phyloP scores from a whole-genome alignment of 257 asterid species.

The Plantago major region DNA sequence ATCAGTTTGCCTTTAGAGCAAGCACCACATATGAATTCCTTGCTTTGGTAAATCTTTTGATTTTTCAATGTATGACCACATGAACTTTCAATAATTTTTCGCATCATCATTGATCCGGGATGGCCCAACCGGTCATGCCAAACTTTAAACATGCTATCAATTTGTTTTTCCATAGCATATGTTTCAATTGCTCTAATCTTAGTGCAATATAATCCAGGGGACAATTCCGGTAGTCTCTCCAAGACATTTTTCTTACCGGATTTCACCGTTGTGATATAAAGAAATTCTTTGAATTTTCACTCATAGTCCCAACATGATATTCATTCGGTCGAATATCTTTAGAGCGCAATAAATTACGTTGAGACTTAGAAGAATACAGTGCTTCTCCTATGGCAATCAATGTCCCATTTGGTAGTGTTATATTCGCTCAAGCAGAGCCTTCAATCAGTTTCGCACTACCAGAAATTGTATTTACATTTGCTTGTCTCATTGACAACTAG shows the following conservation, averaged over 20 bases:
- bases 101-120: background rate
- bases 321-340: background rate
- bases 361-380: background rate
- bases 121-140: background rate
- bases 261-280: too few relatives aligned
- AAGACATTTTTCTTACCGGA: too few relatives aligned
- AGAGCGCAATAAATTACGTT: background rate
- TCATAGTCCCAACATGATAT: background rate
- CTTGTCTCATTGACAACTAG: too few relatives aligned
- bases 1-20: too few relatives aligned
- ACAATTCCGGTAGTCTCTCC: too few relatives aligned
- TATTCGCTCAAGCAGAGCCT: too few relatives aligned
- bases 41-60: background rate
- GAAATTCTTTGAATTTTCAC: too few relatives aligned
- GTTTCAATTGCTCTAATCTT: background rate
- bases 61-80: background rate
- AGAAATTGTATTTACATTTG: too few relatives aligned
- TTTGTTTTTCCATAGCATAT: background rate
- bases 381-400: too few relatives aligned
- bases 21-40: background rate
- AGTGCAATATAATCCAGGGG: background rate
- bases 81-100: background rate
- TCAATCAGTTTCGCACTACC: too few relatives aligned
- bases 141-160: too few relatives aligned
- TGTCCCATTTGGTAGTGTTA: too few relatives aligned